phyloP scores from a whole-genome alignment of 2,329 filamentous ascomycete species.

The Botrytis medusae region DNA sequence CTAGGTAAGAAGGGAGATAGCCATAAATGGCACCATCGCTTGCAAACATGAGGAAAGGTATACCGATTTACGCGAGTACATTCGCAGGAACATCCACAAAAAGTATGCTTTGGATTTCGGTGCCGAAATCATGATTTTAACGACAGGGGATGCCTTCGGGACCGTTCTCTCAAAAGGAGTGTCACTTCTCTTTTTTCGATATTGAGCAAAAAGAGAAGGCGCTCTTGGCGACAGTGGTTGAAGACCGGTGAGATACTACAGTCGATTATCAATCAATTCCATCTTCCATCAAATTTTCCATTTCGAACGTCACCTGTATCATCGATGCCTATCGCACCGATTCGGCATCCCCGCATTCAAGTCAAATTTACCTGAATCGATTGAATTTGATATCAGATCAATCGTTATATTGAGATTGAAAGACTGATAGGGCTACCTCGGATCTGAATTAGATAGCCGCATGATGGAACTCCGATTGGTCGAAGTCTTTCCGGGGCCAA shows the following conservation, averaged over 20 bases:
- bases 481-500: background rate
- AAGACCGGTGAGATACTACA: background rate
- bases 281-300: background rate
- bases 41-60: background rate
- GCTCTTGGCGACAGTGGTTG: background rate
- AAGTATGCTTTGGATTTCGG: background rate
- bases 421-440: background rate
- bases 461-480: background rate
- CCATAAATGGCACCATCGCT: background rate
- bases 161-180: background rate
- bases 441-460: background rate
- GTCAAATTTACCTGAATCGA: background rate
- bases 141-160: background rate
- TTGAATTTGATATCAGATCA: background rate
- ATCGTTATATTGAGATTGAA: background rate
- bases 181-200: background rate
- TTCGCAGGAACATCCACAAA: background rate
- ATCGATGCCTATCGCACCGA: background rate
- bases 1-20: background rate
- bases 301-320: background rate
- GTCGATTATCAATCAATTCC: background rate
- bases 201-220: background rate
- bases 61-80: background rate
- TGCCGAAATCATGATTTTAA: background rate
- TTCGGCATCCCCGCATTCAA: background rate